phyloP scores from a whole-genome alignment of 345 rosid genomes.

The Citrus sp. region DNA sequence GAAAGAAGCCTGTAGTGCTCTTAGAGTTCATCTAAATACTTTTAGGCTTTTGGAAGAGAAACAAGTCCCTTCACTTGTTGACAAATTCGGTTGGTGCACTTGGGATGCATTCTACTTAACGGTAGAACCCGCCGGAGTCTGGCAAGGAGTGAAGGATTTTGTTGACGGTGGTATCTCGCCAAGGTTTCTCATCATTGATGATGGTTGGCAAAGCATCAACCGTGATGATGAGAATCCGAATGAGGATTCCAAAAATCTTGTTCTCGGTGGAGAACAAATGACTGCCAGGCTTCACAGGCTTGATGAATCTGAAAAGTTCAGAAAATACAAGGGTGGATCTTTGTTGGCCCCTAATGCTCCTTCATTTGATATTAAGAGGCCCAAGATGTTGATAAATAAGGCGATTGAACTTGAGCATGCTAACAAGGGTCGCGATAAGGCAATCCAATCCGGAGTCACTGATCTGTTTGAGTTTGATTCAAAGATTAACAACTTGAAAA shows the following conservation, averaged over 20 bases:
- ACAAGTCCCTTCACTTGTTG: slow-evolving; percentile 42
- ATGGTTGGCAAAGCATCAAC: slow-evolving; percentile 83
- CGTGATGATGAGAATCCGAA: slow-evolving; percentile 44
- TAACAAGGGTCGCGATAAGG: slow-evolving; percentile 42
- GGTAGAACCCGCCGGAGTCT: slow-evolving; percentile 69
- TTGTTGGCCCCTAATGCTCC: slow-evolving; percentile 42
- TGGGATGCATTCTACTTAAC: slow-evolving; percentile 93
- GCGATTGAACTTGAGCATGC: slow-evolving; percentile 71
- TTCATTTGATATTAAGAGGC: slow-evolving; percentile 51
- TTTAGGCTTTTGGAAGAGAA: slow-evolving; percentile 86
- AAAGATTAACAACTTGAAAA: slow-evolving; percentile 38
- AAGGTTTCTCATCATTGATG: slow-evolving; percentile 83
- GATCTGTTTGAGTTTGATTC: slow-evolving; percentile 32
- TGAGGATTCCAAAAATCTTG: slow-evolving; percentile 54
- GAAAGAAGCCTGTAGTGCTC: slow-evolving; percentile 69
- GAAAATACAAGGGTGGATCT: slow-evolving; percentile 56
- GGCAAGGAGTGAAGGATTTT: slow-evolving; percentile 77
- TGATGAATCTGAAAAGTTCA: slow-evolving; percentile 67
- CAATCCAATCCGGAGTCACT: slow-evolving; percentile 31
- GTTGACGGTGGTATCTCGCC: slow-evolving; percentile 57
- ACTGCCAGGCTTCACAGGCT: slow-evolving; percentile 64
- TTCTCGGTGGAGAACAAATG: slow-evolving; percentile 91
- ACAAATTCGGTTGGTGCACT: slow-evolving; percentile 97
- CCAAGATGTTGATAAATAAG: slow-evolving; percentile 69
- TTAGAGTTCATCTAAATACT: slow-evolving; percentile 72